Evolutionary conservation across 257 asterid genomes (phyloP), one percentile per base, ranked within the genome.

Genomic region (Solanum arcanum): DNA sequence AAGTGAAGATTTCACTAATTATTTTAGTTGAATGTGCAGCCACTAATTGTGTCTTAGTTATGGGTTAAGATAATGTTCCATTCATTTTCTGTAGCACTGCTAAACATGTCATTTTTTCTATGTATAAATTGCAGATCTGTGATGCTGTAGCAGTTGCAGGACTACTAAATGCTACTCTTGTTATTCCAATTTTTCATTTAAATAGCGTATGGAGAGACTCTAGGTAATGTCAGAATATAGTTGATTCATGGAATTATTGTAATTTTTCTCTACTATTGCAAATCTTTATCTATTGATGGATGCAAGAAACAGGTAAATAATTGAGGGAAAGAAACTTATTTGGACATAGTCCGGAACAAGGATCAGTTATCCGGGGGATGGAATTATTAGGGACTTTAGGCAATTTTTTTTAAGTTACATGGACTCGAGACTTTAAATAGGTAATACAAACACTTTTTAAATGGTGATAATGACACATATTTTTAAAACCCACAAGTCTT

Each of bases 101-200:
- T 76, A 76, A 76, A 76, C 33, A 76, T 41, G 33, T 14, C n/a
- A 5, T 23, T 76, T 41, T 76, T 42, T 23, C 33, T 41, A 41
- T n/a, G 60, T 23, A 76, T 76, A n/a, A 76, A 59, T 87, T 52
- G 86, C 95, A 97, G 99, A 97, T 97, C 92, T 96, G 99, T 94
- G 99, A 97, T 92, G 99, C 98, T 62, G 99, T 95, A 76, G 99
- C 99, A 13, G 99, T 97, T 83, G 99, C 99, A 1, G 98, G 99
- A 83, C 89, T 97, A 93, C 95, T 97, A 90, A 96, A 97, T 91
- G 99, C 99, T 73, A 96, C 99, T 75, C 99, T 97, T 86, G 97
- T 97, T 87, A 94, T 97, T 89, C 99, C 99, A 77, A 97, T 97
- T 86, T 97, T 97, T 91, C 99, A 97, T 91, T 90, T 97, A 83